phyloP scores from a whole-genome alignment of 2,329 filamentous ascomycete species.

The Helotiales sp. region DNA sequence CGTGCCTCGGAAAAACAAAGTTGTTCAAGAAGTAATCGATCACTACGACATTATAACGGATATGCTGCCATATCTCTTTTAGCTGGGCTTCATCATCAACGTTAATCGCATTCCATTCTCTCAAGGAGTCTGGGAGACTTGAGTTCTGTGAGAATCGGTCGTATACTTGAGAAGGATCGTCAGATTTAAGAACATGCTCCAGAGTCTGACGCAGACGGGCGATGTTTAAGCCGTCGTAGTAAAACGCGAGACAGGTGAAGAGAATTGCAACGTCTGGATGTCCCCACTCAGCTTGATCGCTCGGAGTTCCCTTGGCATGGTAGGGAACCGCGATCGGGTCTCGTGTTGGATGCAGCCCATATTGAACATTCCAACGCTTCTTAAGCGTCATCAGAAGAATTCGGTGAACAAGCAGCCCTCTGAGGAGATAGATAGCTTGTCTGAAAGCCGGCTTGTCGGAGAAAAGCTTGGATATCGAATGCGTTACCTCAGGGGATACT shows the following conservation, averaged over 20 bases:
- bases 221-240: conserved; percentile 61
- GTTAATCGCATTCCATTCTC: conserved; percentile 62
- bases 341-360: conserved; percentile 59
- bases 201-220: conserved; percentile 56
- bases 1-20: conserved; percentile 68
- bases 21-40: conserved; percentile 67
- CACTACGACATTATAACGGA: conserved; percentile 55
- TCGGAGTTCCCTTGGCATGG: conserved; percentile 63
- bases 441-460: conserved; percentile 42
- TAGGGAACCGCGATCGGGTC: conserved; percentile 70
- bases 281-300: conserved; percentile 60
- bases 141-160: conserved; percentile 53
- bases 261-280: conserved; percentile 71
- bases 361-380: conserved; percentile 66
- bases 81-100: conserved; percentile 60
- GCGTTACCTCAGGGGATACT: conserved; percentile 31
- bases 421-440: conserved; percentile 57
- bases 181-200: conserved; percentile 56
- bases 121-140: too few relatives aligned
- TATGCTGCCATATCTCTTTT: conserved; percentile 52
- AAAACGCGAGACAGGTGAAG: conserved; percentile 70
- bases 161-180: conserved; percentile 60
- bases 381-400: conserved; percentile 57
- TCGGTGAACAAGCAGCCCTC: conserved; percentile 64
- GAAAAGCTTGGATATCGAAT: conserved; percentile 40